phyloP scores from a whole-genome alignment of 148 eudicot species.

The Oxyria digyna region DNA sequence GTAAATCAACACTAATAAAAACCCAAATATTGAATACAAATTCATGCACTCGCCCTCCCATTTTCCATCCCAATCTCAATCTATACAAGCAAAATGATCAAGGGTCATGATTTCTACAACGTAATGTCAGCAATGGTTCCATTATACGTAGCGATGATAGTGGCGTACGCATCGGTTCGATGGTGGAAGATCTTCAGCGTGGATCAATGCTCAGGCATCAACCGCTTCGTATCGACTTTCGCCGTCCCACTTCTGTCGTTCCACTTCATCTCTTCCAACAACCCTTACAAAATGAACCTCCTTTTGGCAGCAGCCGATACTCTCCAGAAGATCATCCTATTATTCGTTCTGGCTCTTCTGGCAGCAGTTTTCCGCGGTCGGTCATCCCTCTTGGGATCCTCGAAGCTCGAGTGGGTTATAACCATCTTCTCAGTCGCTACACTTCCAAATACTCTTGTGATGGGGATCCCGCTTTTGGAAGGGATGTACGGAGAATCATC shows the following conservation, averaged over 20 bases:
- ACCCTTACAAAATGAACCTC: constrained; percentile 37
- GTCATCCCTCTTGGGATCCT: constrained; percentile 8
- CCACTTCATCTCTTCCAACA: constrained; percentile 41
- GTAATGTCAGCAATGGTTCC: constrained; percentile 44
- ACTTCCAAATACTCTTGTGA: constrained; percentile 42
- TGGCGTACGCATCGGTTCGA: constrained; percentile 42
- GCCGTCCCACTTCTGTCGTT: constrained; percentile 39
- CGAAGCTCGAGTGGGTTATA: constrained; percentile 36
- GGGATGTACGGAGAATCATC: constrained; percentile 37
- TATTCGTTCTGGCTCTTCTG: constrained; percentile 16
- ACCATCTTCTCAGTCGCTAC: constrained; percentile 40
- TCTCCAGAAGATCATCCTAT: constrained; percentile 30
- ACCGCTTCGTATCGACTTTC: constrained; percentile 41
- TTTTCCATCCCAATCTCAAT: background rate
- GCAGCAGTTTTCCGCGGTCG: constrained; percentile 18
- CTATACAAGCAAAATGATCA: constrained; percentile 18
- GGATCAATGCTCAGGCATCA: constrained; percentile 51
- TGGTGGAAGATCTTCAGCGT: constrained; percentile 50
- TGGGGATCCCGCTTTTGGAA: constrained; percentile 39
- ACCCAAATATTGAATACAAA: background rate
- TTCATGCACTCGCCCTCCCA: background rate
- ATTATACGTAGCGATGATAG: constrained; percentile 42
- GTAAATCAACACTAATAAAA: too few relatives aligned
- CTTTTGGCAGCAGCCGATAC: constrained; percentile 41
- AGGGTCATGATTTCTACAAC: constrained; percentile 31